Base-by-base conservation (phyloP, 441 rosid genomes). In the Populus tomentosa region DNA sequence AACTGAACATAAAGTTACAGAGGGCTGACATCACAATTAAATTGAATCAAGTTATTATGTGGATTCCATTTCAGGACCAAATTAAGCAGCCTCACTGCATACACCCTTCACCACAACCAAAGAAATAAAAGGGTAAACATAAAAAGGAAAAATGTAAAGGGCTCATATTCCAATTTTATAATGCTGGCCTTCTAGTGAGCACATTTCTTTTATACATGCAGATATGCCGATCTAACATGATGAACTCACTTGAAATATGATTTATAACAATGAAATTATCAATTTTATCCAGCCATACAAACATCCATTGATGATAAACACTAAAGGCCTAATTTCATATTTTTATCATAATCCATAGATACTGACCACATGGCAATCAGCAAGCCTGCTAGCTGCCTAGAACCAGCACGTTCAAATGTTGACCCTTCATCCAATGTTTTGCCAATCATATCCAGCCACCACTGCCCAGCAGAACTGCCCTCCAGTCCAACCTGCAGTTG, bases 381-480 rank as follows among this genome's bases (percentile, higher is more conserved):
- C 87, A 96, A 87, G 84, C 98, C 98, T 59, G 98, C 99, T 70
- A 96, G 83, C 53, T 92, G 98, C 81, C 98, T 84, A 16, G 98
- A 91, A 81, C 98, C 99, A 94, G 90, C 87, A 26, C 94, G 96
- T 83, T 94, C 98, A 81, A 96, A 96, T 67, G 92, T 88, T 81
- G 81, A 79, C 69, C 90, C 91, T 80, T 96, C 98, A 65, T 90
- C 96, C 77, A 96, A 88, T 68, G 87, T 86, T 82, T 87, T 91
- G 67, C 94, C 98, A 32, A 96, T 96, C 76, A 87, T 84, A 72
- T 92, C 99, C 74, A 90, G 88, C 99, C 99, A 96, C 90, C 91
- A 96, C 72, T 92, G 89, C 38, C 99, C 99, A 85, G 88, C 87
- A 33, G 97, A 82, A 87, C 99, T 97, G 74, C 98, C 98, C 90